Conservation (phyloP, 495 filamentous ascomycete genomes). For the Ramalina peruviana region DNA sequence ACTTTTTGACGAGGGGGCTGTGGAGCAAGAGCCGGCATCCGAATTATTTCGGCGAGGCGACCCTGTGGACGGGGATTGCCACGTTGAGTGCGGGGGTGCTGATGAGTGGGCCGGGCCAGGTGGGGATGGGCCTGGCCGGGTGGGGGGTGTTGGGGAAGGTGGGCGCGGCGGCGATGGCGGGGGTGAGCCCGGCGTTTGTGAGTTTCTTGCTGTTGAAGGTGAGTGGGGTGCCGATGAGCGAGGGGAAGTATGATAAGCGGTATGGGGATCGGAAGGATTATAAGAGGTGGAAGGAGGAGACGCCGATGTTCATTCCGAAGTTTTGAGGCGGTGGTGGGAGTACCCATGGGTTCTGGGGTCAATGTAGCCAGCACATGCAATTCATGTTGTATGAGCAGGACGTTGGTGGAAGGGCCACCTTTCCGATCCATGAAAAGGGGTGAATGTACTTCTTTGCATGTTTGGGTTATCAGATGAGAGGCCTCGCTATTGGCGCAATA, state of each 20-base stretch:
- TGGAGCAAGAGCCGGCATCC: constrained; percentile 48
- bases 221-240: constrained; percentile 43
- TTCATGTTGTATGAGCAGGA: no score
- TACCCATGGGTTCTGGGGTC: no score
- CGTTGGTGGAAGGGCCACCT: no score
- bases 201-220: constrained; percentile 47
- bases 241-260: constrained; percentile 50
- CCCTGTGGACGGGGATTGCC: constrained; percentile 50
- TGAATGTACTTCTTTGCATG: not conserved
- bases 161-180: constrained; percentile 31
- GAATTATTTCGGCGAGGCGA: constrained; percentile 55
- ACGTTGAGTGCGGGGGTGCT: constrained; percentile 36
- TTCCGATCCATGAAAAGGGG: not conserved
- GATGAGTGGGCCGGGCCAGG: constrained; percentile 24
- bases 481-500: constrained; percentile 77
- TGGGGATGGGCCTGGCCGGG: constrained; percentile 35
- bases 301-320: constrained; percentile 52
- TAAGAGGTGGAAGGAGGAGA: constrained; percentile 50
- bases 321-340: not conserved
- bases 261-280: constrained; percentile 52
- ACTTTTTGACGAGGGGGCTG: constrained; percentile 44
- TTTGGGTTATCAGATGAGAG: constrained; percentile 33
- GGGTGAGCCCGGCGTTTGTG: constrained; percentile 46
- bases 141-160: constrained; percentile 23
- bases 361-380: no score